These are phyloP conservation scores for Schizopora paradoxa DNA, from an alignment of 1,284 basidiomycete species.

Conservation along the genomic window DNA sequence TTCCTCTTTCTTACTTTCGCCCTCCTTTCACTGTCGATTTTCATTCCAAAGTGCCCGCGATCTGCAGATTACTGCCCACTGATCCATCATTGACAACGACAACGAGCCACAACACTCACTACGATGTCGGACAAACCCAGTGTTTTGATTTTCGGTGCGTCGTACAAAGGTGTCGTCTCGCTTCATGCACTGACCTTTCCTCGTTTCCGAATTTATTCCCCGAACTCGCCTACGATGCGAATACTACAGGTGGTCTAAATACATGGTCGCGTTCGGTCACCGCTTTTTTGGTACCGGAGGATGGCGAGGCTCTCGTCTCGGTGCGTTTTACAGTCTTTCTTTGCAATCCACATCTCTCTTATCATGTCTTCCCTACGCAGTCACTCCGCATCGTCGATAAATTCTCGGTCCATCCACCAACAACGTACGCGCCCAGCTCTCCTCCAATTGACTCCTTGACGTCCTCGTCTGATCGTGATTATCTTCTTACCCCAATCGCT, in stretches of 20 bases:
- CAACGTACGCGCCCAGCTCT: conserved; percentile 54
- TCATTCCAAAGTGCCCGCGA: too few species aligned
- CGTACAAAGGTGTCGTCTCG: background rate
- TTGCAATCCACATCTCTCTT: conserved; percentile 27
- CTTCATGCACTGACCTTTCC: background rate
- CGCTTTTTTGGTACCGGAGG: conserved; percentile 52
- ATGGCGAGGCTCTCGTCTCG: conserved; percentile 65
- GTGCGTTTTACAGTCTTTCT: too few species aligned
- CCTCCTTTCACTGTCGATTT: too few species aligned
- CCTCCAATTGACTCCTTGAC: conserved; percentile 12
- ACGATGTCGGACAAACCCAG: conserved; percentile 47
- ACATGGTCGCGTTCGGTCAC: conserved; percentile 68
- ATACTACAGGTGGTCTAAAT: conserved; percentile 62
- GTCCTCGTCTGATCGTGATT: background rate
- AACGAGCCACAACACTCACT: conserved; percentile 3
- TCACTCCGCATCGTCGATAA: conserved; percentile 80
- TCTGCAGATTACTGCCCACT: too few species aligned
- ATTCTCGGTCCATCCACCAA: conserved; percentile 79
- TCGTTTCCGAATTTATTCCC: conserved; percentile 15
- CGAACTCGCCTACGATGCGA: conserved; percentile 13
- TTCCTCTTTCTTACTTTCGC: too few species aligned
- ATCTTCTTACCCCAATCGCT: background rate
- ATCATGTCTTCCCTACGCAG: conserved; percentile 33
- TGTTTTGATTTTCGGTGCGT: conserved; percentile 76
- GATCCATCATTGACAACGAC: too few species aligned